Conservation (phyloP, 139 green algal genomes). For the Coccomyxa sp. region DNA sequence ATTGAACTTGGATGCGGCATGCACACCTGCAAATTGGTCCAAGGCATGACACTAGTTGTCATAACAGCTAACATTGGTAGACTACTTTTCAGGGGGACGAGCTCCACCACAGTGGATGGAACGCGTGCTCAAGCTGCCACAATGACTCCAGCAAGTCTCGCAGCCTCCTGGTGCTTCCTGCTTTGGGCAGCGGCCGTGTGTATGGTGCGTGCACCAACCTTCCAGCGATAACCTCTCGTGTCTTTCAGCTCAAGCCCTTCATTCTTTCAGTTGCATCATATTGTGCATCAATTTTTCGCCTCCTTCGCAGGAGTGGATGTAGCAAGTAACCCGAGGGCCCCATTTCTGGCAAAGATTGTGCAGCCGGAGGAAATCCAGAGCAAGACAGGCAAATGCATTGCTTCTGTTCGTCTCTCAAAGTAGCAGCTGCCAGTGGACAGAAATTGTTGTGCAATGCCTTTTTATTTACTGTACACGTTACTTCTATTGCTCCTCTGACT, state of each 20-base stretch:
- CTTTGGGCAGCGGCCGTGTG: conserved; percentile 25
- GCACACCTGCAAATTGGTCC: no score
- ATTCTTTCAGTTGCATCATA: neutral
- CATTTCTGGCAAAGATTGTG: conserved; percentile 45
- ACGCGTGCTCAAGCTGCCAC: conserved; percentile 66
- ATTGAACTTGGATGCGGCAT: no score
- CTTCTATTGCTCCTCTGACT: no score
- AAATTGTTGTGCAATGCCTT: neutral
- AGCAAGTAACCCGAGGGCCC: conserved; percentile 43
- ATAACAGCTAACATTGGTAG: no score
- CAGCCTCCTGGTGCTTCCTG: conserved; percentile 62
- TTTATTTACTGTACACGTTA: neutral
- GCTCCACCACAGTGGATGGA: conserved; percentile 72
- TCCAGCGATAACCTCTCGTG: neutral
- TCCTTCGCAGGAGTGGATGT: conserved; percentile 51
- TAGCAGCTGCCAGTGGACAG: neutral
- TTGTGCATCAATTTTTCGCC: neutral
- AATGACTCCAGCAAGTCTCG: conserved; percentile 39
- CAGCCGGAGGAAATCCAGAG: conserved; percentile 51
- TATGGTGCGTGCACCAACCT: conserved; percentile 22
- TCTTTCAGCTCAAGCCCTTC: neutral
- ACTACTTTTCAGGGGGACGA: conserved; percentile 52
- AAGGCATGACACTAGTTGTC: no score
- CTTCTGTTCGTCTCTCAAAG: neutral
- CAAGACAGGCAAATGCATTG: conserved; percentile 12